Evolutionary conservation across 192 early-diverging fungal species (phyloP), one percentile per base, ranked within the genome.

Genomic region (Entomortierella parvispora): DNA sequence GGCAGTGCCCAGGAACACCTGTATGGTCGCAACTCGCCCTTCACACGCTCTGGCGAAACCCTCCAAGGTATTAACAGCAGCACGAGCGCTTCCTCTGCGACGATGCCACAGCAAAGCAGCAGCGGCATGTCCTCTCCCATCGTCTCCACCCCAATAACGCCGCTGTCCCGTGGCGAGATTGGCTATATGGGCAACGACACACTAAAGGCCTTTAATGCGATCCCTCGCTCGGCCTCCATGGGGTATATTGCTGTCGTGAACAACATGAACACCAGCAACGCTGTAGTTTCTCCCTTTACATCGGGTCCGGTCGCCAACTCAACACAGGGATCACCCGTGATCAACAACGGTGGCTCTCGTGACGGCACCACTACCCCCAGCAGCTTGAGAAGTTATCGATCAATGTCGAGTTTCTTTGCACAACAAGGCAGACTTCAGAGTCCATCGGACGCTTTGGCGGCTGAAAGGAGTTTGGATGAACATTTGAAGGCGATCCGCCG

Each of bases 381-480:
- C 2, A 58, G 50, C 9, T 4, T 26, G 1, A 59, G 37, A 23
- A 68, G 72, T 40, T 37, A 65, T 10, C 34, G 37, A 22, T 63
- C 65, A 9, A 62, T 56, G 52, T 33, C 55, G 8, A 50, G 46
- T 20, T 68, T 68, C 46, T 47, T 50, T 44, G 55, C 11, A 54
- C 48, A 5, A 8, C 48, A 26, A 12, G 20, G 12, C 42, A 33
- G 23, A 10, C 54, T 34, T 2, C 58, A 57, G 45, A 63, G 33
- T 11, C 53, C 28, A 1, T 58, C 59, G 5, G 65, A 75, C 3
- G 50, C 45, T 3, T 33, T 46, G 2, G 34, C 59, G 2, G 57
- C 71, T 9, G 71, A 77, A 25, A 65, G 63, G 43, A 77, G 65
- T 31, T 63, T 77, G 65, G 72, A 77, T 15, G 72, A 77, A 31